Percentiles rank a stretch among this genome's conserved stretches.
phyloP scores from a whole-genome alignment of 139 green algal genomes.

The Dunaliella primolecta region DNA sequence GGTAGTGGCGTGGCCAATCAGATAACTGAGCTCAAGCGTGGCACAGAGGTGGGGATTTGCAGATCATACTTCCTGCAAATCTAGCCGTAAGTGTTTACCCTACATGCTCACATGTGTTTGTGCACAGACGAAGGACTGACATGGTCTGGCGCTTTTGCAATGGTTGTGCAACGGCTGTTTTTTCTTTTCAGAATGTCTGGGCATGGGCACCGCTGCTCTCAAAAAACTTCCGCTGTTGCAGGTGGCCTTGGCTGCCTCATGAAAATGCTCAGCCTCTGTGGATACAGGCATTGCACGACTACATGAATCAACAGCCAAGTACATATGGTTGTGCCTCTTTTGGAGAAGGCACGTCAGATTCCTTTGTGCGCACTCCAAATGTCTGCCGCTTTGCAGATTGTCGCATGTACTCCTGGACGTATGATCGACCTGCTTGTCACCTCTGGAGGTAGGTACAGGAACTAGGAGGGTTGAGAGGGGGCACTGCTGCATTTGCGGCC shows the following conservation, averaged over 20 bases:
- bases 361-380: background rate
- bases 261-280: background rate
- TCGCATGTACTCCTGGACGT: constrained; percentile 93
- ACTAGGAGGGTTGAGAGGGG: background rate
- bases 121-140: too few relatives aligned
- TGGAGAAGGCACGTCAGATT: too few relatives aligned
- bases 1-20: constrained; percentile 83
- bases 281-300: background rate
- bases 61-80: background rate
- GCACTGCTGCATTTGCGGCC: background rate
- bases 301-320: too few relatives aligned
- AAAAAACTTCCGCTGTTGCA: background rate
- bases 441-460: constrained; percentile 23
- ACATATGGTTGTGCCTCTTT: too few relatives aligned
- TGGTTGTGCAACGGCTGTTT: too few relatives aligned
- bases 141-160: too few relatives aligned
- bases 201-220: background rate
- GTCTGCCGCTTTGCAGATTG: constrained; percentile 39
- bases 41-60: constrained; percentile 48
- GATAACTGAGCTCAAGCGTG: constrained; percentile 94
- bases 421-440: constrained; percentile 98
- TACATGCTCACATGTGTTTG: too few relatives aligned
- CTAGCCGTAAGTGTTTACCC: background rate
- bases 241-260: background rate
- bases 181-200: too few relatives aligned